Base-by-base conservation (phyloP, 495 filamentous ascomycete genomes). In the Aspergillus ostianus region DNA sequence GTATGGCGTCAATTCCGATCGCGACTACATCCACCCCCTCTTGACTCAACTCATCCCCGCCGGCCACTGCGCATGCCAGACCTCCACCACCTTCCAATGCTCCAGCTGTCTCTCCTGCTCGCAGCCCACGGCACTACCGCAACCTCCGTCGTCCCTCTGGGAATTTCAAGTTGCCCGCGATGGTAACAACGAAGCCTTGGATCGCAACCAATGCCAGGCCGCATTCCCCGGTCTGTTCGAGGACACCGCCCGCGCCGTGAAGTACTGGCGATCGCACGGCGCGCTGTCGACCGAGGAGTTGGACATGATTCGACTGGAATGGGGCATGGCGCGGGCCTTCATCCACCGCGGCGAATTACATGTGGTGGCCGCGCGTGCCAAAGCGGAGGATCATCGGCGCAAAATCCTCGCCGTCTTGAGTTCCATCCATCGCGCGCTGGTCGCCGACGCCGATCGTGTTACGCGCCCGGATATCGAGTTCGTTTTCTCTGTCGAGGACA, bases 401-500 rank as follows among this genome's bases (percentile, higher is more conserved):
- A 80, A 81, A 46, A 73, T 80, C 13, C 51, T 79, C 41, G 75
- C 77, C n/a, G 68, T 73, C 4, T 59, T 80, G 58, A 70, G 77
- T 30, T 71, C 78, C n/a, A 77, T 80, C 19, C 74, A 80, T 53
- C 77, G 77, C 17, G 77, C 77, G 60, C 68, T 80, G 61, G 64
- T 75, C 59, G 68, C 70, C 29, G 70, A 75, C 55, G 62, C 82
- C 46, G 64, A 75, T 45, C 77, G 70, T 15, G 67, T 71, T 18
- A 72, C 74, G 0, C 67, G 84, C 26, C 87, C 84, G 2, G 81
- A 90, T 63, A 84, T 88, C 52, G 81, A 87, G 70, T 88, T 92
- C 67, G 62, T 77, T 13, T 77, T 87, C 64, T 72, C 70, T 23
- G 70, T 82, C 5, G 79, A 83, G 59, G 84, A 87, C 59, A 76